Conservation (phyloP, 2,329 filamentous ascomycete genomes). For the Paramyrothecium roridum region DNA sequence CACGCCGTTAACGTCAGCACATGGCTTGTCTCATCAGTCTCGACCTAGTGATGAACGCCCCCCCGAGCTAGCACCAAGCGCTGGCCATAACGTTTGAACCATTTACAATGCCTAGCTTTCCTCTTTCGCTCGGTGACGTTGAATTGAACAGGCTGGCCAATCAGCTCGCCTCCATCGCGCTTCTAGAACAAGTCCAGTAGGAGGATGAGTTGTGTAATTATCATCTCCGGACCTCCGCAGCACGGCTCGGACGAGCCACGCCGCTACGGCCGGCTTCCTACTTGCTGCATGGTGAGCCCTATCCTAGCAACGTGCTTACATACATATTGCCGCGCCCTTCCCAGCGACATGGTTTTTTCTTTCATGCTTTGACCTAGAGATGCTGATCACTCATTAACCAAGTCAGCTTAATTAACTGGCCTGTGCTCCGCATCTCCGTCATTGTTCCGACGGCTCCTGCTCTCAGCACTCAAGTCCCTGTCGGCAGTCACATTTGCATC, state of each 20-base stretch:
- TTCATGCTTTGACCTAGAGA: too few species aligned
- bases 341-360: too few species aligned
- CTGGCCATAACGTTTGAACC: too few species aligned
- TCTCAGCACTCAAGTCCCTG: background rate
- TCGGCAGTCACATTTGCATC: background rate
- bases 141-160: background rate
- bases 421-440: background rate
- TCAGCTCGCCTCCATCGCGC: background rate
- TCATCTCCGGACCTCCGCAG: background rate
- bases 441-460: background rate
- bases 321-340: too few species aligned
- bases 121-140: background rate
- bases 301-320: too few species aligned
- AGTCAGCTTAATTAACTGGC: background rate
- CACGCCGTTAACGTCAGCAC: too few species aligned
- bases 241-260: background rate
- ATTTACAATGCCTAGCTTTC: too few species aligned
- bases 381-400: background rate
- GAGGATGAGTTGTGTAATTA: background rate
- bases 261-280: background rate
- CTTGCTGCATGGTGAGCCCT: too few species aligned
- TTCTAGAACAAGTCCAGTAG: background rate
- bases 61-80: too few species aligned
- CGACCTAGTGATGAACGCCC: too few species aligned
- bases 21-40: too few species aligned